These are phyloP conservation scores for Gossypium turneri DNA, from an alignment of 345 rosid genomes.

Conservation along the genomic window DNA sequence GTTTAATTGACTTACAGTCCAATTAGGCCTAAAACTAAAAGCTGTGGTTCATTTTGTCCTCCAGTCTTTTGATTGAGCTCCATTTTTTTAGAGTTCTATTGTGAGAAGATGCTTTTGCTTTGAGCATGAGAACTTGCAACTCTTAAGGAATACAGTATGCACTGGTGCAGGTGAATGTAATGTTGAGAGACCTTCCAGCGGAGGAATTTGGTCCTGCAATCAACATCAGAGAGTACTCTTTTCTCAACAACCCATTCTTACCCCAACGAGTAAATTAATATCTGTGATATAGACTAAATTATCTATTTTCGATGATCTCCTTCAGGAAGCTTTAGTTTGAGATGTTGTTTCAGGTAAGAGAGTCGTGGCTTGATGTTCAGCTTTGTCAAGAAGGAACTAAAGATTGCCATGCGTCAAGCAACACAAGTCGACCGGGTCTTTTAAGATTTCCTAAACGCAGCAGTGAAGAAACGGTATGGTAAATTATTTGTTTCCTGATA, in stretches of 20 bases:
- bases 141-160: conserved; percentile 10
- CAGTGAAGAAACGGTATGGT: conserved; percentile 73
- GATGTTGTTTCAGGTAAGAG: conserved; percentile 61
- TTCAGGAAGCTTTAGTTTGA: neutral
- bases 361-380: conserved; percentile 88
- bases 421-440: conserved; percentile 40
- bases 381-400: conserved; percentile 70
- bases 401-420: conserved; percentile 54
- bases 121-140: neutral
- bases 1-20: neutral
- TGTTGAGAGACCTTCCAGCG: conserved; percentile 58
- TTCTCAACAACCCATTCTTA: conserved; percentile 68
- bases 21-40: neutral
- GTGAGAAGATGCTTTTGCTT: neutral
- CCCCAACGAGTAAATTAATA: conserved; percentile 62
- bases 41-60: neutral
- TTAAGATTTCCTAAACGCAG: conserved; percentile 76
- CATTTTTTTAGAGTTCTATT: neutral
- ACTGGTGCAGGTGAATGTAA: conserved; percentile 70
- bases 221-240: conserved; percentile 76
- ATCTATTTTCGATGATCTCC: neutral
- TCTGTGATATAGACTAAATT: neutral
- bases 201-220: conserved; percentile 92
- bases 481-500: conserved; percentile 11
- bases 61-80: neutral